phyloP scores from a whole-genome alignment of 164 flowering plant species.

The Amborella trichopoda region DNA sequence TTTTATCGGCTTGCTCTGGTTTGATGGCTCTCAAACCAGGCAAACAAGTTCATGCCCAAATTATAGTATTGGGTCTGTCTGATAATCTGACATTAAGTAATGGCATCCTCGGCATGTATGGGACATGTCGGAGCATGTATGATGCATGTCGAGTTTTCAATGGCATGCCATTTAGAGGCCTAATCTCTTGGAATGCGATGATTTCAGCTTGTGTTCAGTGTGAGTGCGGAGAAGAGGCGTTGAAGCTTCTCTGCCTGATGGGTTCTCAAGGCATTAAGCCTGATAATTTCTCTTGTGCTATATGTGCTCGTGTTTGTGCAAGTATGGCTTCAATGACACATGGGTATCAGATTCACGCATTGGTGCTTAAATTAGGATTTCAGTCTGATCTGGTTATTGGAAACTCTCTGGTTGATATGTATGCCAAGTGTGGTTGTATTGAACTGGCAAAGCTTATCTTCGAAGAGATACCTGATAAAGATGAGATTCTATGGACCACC shows the following conservation, averaged over 20 bases:
- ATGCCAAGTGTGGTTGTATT: constrained; percentile 14
- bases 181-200: constrained; percentile 15
- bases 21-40: constrained; percentile 10
- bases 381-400: constrained; percentile 9
- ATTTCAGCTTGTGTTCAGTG: constrained; percentile 7
- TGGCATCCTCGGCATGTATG: constrained; percentile 12
- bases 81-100: constrained; percentile 3
- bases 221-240: constrained; percentile 8
- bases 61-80: neutral
- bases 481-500: constrained; percentile 14
- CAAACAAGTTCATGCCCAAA: constrained; percentile 11
- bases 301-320: constrained; percentile 13
- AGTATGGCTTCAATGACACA: constrained; percentile 7
- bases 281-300: constrained; percentile 11
- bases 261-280: constrained; percentile 5
- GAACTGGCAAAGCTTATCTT: constrained; percentile 11
- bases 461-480: constrained; percentile 7
- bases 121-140: neutral
- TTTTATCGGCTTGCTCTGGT: constrained; percentile 11
- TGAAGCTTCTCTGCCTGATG: constrained; percentile 11
- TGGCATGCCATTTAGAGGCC: neutral
- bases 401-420: constrained; percentile 14
- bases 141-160: constrained; percentile 5
- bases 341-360: constrained; percentile 15
- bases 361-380: constrained; percentile 12